These are phyloP conservation scores for Eragrostis curvula DNA, from an alignment of 176 grass and related monocot genomes.

Conservation along the genomic window DNA sequence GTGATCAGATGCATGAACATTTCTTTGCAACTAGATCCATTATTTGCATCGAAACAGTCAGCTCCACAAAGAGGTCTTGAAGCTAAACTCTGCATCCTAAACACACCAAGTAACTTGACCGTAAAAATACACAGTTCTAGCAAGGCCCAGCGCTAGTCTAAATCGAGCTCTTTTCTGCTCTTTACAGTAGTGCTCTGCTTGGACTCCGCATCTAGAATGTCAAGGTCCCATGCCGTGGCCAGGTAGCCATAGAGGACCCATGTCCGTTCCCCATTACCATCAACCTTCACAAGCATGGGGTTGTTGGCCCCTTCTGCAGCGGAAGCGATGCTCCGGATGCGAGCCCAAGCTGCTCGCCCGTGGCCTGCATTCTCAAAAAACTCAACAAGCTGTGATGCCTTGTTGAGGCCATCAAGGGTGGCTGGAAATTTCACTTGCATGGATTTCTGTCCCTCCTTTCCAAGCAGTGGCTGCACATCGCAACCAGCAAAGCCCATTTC, in stretches of 20 bases:
- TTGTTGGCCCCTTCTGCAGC: constrained; percentile 38
- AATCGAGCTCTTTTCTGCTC: constrained; percentile 83
- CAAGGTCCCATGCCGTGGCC: constrained; percentile 77
- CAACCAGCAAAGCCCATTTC: constrained; percentile 71
- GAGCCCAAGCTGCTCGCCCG: constrained; percentile 56
- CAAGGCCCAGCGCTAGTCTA: constrained; percentile 43
- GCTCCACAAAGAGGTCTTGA: background rate
- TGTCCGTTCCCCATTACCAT: constrained; percentile 61
- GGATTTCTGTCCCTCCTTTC: constrained; percentile 73
- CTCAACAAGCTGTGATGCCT: constrained; percentile 67
- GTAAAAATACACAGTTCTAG: constrained; percentile 36
- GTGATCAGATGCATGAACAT: background rate
- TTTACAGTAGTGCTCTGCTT: constrained; percentile 65
- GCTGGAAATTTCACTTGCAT: constrained; percentile 72
- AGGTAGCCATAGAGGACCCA: constrained; percentile 83
- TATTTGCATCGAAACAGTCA: background rate
- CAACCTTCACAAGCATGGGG: constrained; percentile 66
- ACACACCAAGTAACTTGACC: background rate
- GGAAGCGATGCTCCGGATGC: constrained; percentile 25
- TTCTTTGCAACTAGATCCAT: background rate
- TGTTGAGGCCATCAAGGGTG: constrained; percentile 64
- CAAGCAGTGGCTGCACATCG: constrained; percentile 59
- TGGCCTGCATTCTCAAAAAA: constrained; percentile 60
- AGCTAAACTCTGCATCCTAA: background rate
- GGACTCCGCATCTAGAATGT: constrained; percentile 61